Evolutionary conservation across 441 rosid genomes (phyloP).

Genomic region (Raphanus hybrid): DNA sequence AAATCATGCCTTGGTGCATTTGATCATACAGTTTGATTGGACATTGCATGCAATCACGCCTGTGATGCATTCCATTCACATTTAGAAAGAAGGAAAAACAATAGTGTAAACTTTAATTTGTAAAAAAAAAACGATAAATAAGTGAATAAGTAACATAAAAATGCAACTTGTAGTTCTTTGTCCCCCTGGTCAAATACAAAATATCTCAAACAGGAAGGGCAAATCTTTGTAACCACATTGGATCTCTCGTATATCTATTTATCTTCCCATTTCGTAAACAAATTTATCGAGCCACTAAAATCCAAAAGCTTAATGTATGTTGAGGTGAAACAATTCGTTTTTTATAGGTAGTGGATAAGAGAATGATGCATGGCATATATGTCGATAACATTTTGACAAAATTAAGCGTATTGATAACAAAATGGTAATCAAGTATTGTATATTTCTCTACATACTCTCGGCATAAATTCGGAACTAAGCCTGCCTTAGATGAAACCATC

Average conservation of each 20-base stretch:
- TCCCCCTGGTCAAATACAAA: conserved; percentile 36
- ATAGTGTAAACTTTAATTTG: background rate
- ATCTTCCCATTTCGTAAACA: conserved; percentile 26
- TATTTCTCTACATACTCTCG: background rate
- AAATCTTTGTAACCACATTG: conserved; percentile 26
- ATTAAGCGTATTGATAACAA: background rate
- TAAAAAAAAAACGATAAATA: background rate
- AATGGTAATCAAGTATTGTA: background rate
- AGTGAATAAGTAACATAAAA: background rate
- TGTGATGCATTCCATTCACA: conserved; percentile 6
- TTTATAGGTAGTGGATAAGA: background rate
- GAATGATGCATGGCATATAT: conserved; percentile 9
- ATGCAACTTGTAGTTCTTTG: conserved; percentile 37
- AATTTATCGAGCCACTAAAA: conserved; percentile 28
- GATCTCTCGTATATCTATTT: conserved; percentile 27
- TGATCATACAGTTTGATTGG: conserved; percentile 34
- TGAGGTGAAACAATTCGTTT: conserved; percentile 14
- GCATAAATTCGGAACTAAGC: background rate
- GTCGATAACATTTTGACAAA: background rate
- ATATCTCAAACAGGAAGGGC: conserved; percentile 23
- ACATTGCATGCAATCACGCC: conserved; percentile 35
- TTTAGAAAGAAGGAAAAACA: background rate
- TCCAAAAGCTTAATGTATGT: conserved; percentile 4
- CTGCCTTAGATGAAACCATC: background rate
- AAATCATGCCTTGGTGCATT: conserved; percentile 33